A percentile compares a stretch with the other conserved stretches of the same genome.
These are phyloP conservation scores for Baorangia bicolor DNA, from an alignment of 768 basidiomycete genomes.

Conservation along the genomic window DNA sequence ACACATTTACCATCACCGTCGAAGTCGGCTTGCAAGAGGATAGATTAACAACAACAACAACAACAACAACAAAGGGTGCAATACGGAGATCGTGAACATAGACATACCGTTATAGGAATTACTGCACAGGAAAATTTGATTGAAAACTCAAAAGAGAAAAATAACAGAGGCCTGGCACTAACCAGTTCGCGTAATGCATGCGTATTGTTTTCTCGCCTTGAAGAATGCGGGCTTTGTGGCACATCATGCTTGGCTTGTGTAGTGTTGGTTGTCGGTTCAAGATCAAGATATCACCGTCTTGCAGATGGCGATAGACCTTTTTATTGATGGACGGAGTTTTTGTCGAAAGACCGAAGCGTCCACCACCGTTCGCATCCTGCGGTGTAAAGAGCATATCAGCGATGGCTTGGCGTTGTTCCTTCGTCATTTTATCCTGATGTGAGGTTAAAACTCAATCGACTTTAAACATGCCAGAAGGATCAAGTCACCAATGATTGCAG, in stretches of 20 bases:
- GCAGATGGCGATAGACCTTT: constrained; percentile 94
- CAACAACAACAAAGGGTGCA: not conserved
- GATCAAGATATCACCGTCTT: constrained; percentile 92
- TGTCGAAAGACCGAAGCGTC: constrained; percentile 63
- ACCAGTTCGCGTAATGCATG: constrained; percentile 99
- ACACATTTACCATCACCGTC: constrained; percentile 76
- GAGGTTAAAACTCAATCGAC: constrained; percentile 3
- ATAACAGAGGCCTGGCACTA: constrained; percentile 29
- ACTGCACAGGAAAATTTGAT: constrained; percentile 41
- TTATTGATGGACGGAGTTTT: constrained; percentile 84
- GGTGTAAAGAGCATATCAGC: constrained; percentile 95
- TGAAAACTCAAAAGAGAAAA: not conserved
- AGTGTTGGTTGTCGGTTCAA: constrained; percentile 97
- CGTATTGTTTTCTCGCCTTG: constrained; percentile 98
- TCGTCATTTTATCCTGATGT: constrained; percentile 73
- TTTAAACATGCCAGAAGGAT: not conserved
- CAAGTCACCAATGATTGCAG: constrained; percentile 71
- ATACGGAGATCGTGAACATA: constrained; percentile 3
- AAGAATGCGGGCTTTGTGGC: constrained; percentile 87
- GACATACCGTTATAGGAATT: constrained; percentile 93
- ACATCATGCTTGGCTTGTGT: constrained; percentile 99
- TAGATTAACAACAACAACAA: constrained; percentile 13
- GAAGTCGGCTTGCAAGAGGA: constrained; percentile 65
- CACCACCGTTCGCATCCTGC: constrained; percentile 56
- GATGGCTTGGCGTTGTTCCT: constrained; percentile 90